phyloP scores from a whole-genome alignment of 2,329 filamentous ascomycete species.

The Penicillium decumbens region DNA sequence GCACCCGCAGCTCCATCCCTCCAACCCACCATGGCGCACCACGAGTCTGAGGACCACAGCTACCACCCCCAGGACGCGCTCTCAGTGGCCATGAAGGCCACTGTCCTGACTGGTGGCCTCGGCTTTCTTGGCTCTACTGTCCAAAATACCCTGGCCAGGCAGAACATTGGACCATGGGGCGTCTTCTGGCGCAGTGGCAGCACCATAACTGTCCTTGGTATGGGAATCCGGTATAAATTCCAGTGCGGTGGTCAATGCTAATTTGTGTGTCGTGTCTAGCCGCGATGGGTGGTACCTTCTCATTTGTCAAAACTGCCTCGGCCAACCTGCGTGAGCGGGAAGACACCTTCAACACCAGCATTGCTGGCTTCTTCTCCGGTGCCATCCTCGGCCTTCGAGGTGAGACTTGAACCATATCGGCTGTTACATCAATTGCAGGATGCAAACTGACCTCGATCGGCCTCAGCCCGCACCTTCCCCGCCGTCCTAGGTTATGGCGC shows the following conservation, averaged over 20 bases:
- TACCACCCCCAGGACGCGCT: constrained; percentile 75
- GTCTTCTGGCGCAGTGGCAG: constrained; percentile 75
- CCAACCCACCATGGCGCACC: constrained; percentile 47
- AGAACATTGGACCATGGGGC: constrained; percentile 74
- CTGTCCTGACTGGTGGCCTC: constrained; percentile 59
- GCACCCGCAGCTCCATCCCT: constrained; percentile 25
- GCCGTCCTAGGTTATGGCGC: constrained; percentile 65
- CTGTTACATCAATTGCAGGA: background rate
- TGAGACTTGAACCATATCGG: constrained; percentile 41
- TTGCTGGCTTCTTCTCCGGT: constrained; percentile 74
- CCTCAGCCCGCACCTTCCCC: constrained; percentile 60
- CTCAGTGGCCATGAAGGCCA: constrained; percentile 60
- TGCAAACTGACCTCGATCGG: constrained; percentile 13
- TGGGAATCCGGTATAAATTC: constrained; percentile 22
- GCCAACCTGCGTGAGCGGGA: constrained; percentile 84
- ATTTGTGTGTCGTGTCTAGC: constrained; percentile 45
- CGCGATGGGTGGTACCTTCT: constrained; percentile 68
- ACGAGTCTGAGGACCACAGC: constrained; percentile 42
- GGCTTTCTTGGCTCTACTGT: constrained; percentile 72
- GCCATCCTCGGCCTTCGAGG: constrained; percentile 66
- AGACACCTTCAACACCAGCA: constrained; percentile 67
- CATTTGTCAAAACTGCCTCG: constrained; percentile 69
- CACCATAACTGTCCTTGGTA: constrained; percentile 66
- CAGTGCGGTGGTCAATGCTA: constrained; percentile 7
- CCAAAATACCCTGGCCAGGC: constrained; percentile 79